phyloP scores from a whole-genome alignment of 768 basidiomycete genomes.

The Hypsizygus marmoreus region DNA sequence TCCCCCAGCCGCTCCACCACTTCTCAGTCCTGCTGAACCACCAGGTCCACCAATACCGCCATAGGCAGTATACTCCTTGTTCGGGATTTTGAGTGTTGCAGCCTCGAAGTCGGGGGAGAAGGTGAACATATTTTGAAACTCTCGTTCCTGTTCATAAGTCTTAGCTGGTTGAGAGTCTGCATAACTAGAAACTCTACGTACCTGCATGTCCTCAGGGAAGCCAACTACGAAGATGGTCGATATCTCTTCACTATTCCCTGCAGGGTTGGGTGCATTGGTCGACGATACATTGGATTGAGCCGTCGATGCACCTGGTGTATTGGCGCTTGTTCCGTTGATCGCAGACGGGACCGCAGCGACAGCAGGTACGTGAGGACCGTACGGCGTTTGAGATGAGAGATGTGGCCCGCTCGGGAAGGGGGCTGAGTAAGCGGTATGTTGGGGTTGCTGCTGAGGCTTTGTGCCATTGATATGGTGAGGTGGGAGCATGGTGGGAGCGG shows the following conservation, averaged over 20 bases:
- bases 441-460: constrained; percentile 31
- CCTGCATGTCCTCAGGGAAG: constrained; percentile 99
- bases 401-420: constrained; percentile 39
- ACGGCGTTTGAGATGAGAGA: constrained; percentile 75
- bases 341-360: constrained; percentile 26
- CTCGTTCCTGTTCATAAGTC: constrained; percentile 73
- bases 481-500: constrained; percentile 20
- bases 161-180: constrained; percentile 17
- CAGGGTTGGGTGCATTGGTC: constrained; percentile 25
- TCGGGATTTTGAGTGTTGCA: constrained; percentile 96
- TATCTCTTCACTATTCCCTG: constrained; percentile 74
- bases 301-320: constrained; percentile 21
- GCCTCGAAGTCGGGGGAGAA: constrained; percentile 96
- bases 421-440: constrained; percentile 28
- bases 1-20: constrained; percentile 28
- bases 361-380: constrained; percentile 65
- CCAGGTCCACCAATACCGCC: constrained; percentile 37
- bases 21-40: constrained; percentile 15
- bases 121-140: constrained; percentile 99
- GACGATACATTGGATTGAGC: constrained; percentile 27
- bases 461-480: constrained; percentile 20
- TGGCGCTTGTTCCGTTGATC: constrained; percentile 18
- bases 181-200: constrained; percentile 37
- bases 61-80: constrained; percentile 84
- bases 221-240: constrained; percentile 98